A percentile compares a stretch with the other conserved stretches of the same genome.
These are phyloP conservation scores for Termitomyces sp. DNA, from an alignment of 768 basidiomycete species.

Conservation along the genomic window DNA sequence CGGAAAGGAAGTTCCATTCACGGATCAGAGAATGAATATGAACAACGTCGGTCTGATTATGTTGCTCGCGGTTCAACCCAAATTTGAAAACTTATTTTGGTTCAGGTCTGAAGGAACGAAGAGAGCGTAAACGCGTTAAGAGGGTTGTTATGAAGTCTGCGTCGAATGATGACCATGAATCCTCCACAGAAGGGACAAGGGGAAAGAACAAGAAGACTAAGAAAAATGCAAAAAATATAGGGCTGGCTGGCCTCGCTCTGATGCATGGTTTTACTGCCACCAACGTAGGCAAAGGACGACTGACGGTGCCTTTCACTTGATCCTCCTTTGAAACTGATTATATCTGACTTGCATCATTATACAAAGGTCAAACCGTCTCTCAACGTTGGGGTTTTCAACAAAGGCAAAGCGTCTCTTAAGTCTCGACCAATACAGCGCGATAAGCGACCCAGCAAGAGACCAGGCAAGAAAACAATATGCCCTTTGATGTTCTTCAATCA, in stretches of 20 bases:
- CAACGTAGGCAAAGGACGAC: conserved; percentile 54
- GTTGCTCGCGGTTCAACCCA: too few species aligned
- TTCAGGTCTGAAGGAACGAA: conserved; percentile 59
- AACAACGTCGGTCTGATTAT: conserved; percentile 1
- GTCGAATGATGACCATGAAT: conserved; percentile 10
- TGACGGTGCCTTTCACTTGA: conserved; percentile 42
- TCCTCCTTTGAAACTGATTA: neutral
- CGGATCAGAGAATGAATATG: conserved; percentile 1
- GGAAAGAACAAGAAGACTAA: conserved; percentile 18
- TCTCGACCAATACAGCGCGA: conserved; percentile 16
- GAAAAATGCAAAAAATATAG: conserved; percentile 25
- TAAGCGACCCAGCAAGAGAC: conserved; percentile 15
- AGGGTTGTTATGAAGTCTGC: conserved; percentile 43
- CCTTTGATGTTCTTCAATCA: neutral
- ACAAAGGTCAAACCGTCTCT: conserved; percentile 38
- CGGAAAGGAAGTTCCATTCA: neutral
- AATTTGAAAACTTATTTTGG: neutral
- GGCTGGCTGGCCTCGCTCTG: conserved; percentile 49
- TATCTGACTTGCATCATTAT: neutral
- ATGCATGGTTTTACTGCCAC: conserved; percentile 65
- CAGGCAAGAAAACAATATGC: conserved; percentile 16
- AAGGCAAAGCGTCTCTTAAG: conserved; percentile 56
- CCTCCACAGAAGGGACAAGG: conserved; percentile 8
- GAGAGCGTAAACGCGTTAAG: conserved; percentile 57
- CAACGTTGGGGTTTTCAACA: conserved; percentile 55